Percentiles rank a stretch among this genome's conserved stretches.
Conservation (phyloP, 2,329 filamentous ascomycete species). For the Penicillium paneum region DNA sequence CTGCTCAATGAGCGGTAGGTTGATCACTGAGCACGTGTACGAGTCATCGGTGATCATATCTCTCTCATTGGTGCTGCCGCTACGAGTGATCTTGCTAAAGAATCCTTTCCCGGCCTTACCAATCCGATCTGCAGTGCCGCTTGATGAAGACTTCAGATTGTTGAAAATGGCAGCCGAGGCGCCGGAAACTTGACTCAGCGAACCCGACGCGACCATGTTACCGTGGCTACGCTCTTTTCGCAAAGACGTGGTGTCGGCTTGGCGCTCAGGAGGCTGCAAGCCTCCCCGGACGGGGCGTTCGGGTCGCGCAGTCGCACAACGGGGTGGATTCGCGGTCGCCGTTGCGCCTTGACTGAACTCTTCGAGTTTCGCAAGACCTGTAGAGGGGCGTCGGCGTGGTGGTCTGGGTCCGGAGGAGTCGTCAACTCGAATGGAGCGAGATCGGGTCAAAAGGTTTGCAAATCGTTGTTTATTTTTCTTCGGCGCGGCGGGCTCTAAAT, state of each 20-base stretch:
- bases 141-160: conserved; percentile 69
- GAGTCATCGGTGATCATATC: conserved; percentile 73
- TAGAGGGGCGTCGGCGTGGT: conserved; percentile 38
- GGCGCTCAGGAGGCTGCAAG: conserved; percentile 64
- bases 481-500: conserved; percentile 27
- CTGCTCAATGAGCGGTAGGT: conserved; percentile 80
- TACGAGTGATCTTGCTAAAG: conserved; percentile 73
- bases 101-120: conserved; percentile 75
- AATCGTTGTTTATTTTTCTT: conserved; percentile 47
- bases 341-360: conserved; percentile 35
- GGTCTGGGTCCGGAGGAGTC: conserved; percentile 36
- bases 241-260: conserved; percentile 34
- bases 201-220: conserved; percentile 44
- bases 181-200: conserved; percentile 51
- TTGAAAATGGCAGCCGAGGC: conserved; percentile 64
- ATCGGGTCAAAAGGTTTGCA: conserved; percentile 44
- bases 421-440: conserved; percentile 45
- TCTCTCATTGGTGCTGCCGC: conserved; percentile 66
- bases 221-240: conserved; percentile 35
- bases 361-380: conserved; percentile 39
- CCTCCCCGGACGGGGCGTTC: conserved; percentile 66
- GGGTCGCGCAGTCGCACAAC: conserved; percentile 62
- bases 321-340: conserved; percentile 49
- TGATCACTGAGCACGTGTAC: conserved; percentile 81
- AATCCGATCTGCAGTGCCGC: conserved; percentile 67